Percentiles rank a stretch among this genome's conserved stretches.
Evolutionary conservation across 805 yeast genomes (phyloP).

Genomic region (Candida silvicultrix): DNA sequence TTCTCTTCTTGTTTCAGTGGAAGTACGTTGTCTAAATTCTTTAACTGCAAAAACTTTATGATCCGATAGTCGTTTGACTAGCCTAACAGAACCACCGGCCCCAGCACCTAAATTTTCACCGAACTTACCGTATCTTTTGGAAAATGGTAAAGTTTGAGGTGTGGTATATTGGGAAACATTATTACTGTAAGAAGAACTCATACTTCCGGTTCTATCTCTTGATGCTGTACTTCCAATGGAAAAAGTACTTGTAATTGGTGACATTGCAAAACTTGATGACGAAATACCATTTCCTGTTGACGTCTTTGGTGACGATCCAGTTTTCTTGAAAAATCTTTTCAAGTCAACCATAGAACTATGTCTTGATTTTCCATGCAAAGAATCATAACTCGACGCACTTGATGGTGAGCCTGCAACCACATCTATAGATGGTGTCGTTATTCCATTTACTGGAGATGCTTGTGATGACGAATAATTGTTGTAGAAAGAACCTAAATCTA

Average conservation of each 20-base stretch:
- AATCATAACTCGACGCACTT: slow-evolving; percentile 18
- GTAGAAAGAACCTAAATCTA: slow-evolving; percentile 21
- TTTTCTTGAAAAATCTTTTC: slow-evolving; percentile 62
- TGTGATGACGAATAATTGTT: slow-evolving; percentile 14
- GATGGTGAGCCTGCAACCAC: slow-evolving; percentile 21
- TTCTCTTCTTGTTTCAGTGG: slow-evolving; percentile 72
- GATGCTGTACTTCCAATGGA: slow-evolving; percentile 10
- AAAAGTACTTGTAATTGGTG: slow-evolving; percentile 10
- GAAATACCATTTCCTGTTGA: slow-evolving; percentile 4
- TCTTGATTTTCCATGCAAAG: slow-evolving; percentile 35
- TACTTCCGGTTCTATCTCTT: slow-evolving; percentile 20
- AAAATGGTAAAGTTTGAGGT: slow-evolving; percentile 46
- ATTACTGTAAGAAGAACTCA: slow-evolving; percentile 30
- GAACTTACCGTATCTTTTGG: slow-evolving; percentile 71
- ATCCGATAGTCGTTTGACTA: slow-evolving; percentile 64
- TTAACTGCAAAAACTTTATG: slow-evolving; percentile 80
- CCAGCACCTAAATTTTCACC: slow-evolving; percentile 92
- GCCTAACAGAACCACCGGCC: slow-evolving; percentile 86
- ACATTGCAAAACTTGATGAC: slow-evolving; percentile 13
- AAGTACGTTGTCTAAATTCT: slow-evolving; percentile 76
- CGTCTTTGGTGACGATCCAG: slow-evolving; percentile 21
- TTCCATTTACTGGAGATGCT: not conserved
- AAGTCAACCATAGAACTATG: slow-evolving; percentile 78
- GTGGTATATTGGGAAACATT: slow-evolving; percentile 29
- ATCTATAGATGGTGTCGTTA: slow-evolving; percentile 4